These are phyloP conservation scores for Coemansia sp. DNA, from an alignment of 192 early-diverging fungal genomes.

Conservation along the genomic window DNA sequence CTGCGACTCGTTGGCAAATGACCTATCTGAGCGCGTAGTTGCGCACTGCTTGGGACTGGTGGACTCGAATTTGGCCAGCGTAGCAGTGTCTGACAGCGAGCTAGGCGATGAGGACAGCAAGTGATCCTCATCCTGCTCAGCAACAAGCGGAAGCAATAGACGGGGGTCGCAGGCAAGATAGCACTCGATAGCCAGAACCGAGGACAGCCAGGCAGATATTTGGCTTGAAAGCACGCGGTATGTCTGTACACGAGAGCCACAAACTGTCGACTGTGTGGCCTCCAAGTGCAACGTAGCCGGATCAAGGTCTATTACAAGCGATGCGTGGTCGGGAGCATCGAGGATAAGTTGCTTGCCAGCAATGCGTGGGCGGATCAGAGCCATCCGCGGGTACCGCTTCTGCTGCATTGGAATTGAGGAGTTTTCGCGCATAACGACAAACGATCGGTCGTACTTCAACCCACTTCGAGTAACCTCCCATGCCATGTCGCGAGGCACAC, in stretches of 20 bases:
- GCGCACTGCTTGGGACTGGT: background rate
- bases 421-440: slow-evolving; percentile 53
- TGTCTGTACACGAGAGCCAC: slow-evolving; percentile 22
- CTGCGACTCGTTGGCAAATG: slow-evolving; percentile 76
- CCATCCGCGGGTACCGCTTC: slow-evolving; percentile 68
- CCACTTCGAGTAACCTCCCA: slow-evolving; percentile 47
- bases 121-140: background rate
- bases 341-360: slow-evolving; percentile 52
- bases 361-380: slow-evolving; percentile 62
- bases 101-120: background rate
- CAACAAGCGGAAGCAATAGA: slow-evolving; percentile 10
- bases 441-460: slow-evolving; percentile 39
- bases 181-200: slow-evolving; percentile 51
- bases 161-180: slow-evolving; percentile 54
- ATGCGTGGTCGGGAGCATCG: slow-evolving; percentile 31
- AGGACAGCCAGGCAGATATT: slow-evolving; percentile 54
- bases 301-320: slow-evolving; percentile 37
- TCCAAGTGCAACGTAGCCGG: slow-evolving; percentile 27
- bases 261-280: slow-evolving; percentile 27
- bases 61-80: background rate
- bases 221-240: slow-evolving; percentile 25
- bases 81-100: background rate
- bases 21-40: slow-evolving; percentile 19
- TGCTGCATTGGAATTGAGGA: slow-evolving; percentile 62
- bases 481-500: slow-evolving; percentile 16